Evolutionary conservation across 2,329 filamentous ascomycete genomes (phyloP).

Genomic region (Ophiostoma angusticollis): DNA sequence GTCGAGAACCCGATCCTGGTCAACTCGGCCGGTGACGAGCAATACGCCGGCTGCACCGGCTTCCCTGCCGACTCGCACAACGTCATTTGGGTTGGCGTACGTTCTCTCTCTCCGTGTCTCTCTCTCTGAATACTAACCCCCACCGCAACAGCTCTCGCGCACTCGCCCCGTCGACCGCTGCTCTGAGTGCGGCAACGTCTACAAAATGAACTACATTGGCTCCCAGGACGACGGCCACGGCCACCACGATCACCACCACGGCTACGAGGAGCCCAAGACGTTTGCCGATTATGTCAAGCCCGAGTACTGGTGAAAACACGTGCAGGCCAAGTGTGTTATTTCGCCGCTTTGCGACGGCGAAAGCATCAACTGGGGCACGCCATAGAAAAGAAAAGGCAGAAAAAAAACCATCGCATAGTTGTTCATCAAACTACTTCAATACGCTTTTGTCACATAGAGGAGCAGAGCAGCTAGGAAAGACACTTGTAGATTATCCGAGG

Average conservation of each 20-base stretch:
- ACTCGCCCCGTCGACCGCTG: constrained; percentile 89
- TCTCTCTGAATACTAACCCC: not conserved
- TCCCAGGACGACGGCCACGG: constrained; percentile 59
- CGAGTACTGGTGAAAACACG: constrained; percentile 69
- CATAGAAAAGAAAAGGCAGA: not conserved
- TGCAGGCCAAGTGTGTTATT: not conserved
- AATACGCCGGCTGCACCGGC: constrained; percentile 94
- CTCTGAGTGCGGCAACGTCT: constrained; percentile 88
- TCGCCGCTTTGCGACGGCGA: too few relatives aligned
- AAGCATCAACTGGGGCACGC: too few relatives aligned
- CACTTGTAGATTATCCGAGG: constrained; percentile 5
- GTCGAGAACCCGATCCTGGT: constrained; percentile 82
- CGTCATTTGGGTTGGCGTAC: constrained; percentile 81
- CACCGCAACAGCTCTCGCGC: constrained; percentile 75
- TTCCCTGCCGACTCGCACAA: constrained; percentile 83
- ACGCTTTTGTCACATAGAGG: not conserved
- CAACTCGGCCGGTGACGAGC: constrained; percentile 86
- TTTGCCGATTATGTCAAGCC: constrained; percentile 94
- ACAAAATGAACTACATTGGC: constrained; percentile 97
- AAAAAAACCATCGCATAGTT: not conserved
- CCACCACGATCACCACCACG: constrained; percentile 38
- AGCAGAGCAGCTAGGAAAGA: not conserved
- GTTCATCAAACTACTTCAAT: not conserved
- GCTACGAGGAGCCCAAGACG: constrained; percentile 80
- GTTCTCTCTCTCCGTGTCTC: constrained; percentile 20